Base-by-base conservation (phyloP, 192 early-diverging fungal genomes). In the Rhizophagus sp. region DNA sequence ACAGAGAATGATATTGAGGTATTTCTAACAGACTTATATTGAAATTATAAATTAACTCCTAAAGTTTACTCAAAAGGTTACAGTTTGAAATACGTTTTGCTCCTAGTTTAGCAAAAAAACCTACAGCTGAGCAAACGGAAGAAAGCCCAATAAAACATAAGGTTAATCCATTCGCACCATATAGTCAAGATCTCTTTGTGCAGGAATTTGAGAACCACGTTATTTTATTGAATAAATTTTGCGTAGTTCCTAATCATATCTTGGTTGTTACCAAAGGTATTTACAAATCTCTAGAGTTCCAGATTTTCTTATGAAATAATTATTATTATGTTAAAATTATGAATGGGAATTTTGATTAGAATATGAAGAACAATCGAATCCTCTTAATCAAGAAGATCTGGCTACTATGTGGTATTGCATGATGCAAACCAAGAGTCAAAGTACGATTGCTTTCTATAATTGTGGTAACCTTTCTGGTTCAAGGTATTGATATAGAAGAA, bases 171-270 rank as follows among this genome's bases (percentile, higher is more conserved):
- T 91, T 91, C 70, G 27, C 85, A 69, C 84, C 84, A 22, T 87
- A 88, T 34, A 64, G 50, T 57, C 88, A 89, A 12, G 81, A 81
- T 2, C 81, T 91, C 25, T 85, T 83, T 64, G 85, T 91, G 0
- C 52, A 82, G 13, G 86, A 90, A 66, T 73, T 83, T 41, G 81
- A 84, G 0, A 78, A 86, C 47, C 80, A 85, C 73, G 80, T 82
- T 64, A 67, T 90, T 36, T 44, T 91, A 10, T 79, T 91, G 25
- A 91, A 91, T 82, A 91, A 91, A 74, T 91, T 85, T 80, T 84
- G 85, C 41, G 80, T 90, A 49, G 83, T 90, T 41, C 87, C 89
- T 5, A 64, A 84, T 2, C 90, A 91, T 78, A 72, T 89, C 22
- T 75, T 91, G 4, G 50, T 91, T 34, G 82, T 88, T 9, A 90